Percentiles rank a stretch among this genome's conserved stretches.
These are phyloP conservation scores for Acer saccharum DNA, from an alignment of 345 rosid genomes.

Conservation along the genomic window DNA sequence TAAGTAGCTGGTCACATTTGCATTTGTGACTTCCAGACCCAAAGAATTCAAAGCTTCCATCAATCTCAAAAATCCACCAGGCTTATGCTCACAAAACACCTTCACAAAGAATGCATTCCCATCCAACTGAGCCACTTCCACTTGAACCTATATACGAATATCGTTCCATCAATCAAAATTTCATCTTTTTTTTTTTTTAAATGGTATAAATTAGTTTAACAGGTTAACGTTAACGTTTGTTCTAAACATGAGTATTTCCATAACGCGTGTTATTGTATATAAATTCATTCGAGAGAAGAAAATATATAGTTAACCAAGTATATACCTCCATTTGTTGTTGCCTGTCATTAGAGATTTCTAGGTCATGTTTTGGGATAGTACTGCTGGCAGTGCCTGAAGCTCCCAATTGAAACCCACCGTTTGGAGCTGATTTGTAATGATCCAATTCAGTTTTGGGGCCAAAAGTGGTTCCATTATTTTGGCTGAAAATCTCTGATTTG, in stretches of 20 bases:
- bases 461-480: conserved; percentile 39
- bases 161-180: neutral
- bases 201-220: no score
- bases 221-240: no score
- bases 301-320: neutral
- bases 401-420: conserved; percentile 40
- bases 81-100: conserved; percentile 84
- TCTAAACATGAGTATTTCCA: neutral
- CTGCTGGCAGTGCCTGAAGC: conserved; percentile 35
- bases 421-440: conserved; percentile 16
- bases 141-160: conserved; percentile 62
- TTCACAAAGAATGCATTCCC: conserved; percentile 86
- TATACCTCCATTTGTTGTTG: conserved; percentile 93
- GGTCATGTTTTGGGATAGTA: conserved; percentile 39
- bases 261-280: no score
- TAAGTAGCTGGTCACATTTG: conserved; percentile 71
- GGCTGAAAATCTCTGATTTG: conserved; percentile 37
- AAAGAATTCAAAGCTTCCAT: conserved; percentile 84
- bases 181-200: neutral
- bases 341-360: conserved; percentile 54
- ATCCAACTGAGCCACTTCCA: conserved; percentile 83
- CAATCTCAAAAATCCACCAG: conserved; percentile 79
- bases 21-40: conserved; percentile 87
- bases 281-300: neutral
- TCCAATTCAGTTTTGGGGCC: conserved; percentile 26